These are phyloP conservation scores for Akanthomyces uredinophilus DNA, from an alignment of 2,329 filamentous ascomycete genomes.

Conservation along the genomic window DNA sequence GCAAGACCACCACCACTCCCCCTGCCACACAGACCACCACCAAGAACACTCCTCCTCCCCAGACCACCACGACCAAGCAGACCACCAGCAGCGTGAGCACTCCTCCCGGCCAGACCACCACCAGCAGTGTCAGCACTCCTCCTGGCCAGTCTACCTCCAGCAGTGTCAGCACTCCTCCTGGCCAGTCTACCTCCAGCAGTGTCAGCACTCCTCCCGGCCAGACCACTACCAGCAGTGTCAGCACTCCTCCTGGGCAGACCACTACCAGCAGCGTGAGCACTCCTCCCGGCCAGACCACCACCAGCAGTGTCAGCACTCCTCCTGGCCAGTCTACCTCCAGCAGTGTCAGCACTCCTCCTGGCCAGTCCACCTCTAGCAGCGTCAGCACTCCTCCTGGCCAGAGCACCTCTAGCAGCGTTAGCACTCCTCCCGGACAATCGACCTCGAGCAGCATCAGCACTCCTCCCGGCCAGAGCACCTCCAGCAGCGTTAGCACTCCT, in stretches of 20 bases:
- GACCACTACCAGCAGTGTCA: slow-evolving; percentile 13
- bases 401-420: slow-evolving; percentile 4
- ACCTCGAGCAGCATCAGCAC: slow-evolving; percentile 14
- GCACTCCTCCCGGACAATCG: slow-evolving; percentile 16
- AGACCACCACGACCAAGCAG: slow-evolving; percentile 12
- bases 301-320: slow-evolving; percentile 9
- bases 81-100: slow-evolving; percentile 10
- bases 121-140: slow-evolving; percentile 7
- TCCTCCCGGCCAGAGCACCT: background rate
- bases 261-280: slow-evolving; percentile 9
- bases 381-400: slow-evolving; percentile 14
- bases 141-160: background rate
- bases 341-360: background rate
- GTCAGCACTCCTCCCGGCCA: background rate
- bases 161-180: slow-evolving; percentile 8
- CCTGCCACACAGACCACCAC: slow-evolving; percentile 17
- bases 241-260: slow-evolving; percentile 15
- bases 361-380: slow-evolving; percentile 11
- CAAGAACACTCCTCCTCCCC: background rate
- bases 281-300: slow-evolving; percentile 15
- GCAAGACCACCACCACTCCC: slow-evolving; percentile 16
- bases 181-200: slow-evolving; percentile 14
- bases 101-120: slow-evolving; percentile 17
- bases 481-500: slow-evolving; percentile 1
- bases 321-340: slow-evolving; percentile 3